Percentiles rank a stretch among this genome's conserved stretches.
Conservation (phyloP, 306 rosid genomes). For the Canavalia ensiformis region DNA sequence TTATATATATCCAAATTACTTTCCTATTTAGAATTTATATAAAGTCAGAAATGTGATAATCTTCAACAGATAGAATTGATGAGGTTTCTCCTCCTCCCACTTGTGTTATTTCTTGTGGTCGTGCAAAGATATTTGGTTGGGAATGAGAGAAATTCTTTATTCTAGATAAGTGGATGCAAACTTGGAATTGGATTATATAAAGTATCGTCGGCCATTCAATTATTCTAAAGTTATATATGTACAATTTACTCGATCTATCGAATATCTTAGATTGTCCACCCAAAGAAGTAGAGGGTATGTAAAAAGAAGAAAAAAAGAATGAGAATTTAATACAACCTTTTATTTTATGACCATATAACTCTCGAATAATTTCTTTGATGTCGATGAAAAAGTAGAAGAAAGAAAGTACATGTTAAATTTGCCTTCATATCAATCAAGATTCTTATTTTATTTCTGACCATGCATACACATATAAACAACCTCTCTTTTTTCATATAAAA, state of each 20-base stretch:
- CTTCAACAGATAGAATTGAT: background rate
- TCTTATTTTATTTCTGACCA: background rate
- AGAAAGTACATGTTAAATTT: background rate
- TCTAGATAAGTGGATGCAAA: constrained; percentile 1
- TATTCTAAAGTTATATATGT: background rate
- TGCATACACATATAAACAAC: too few relatives aligned
- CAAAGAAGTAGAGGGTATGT: background rate
- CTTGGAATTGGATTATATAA: background rate
- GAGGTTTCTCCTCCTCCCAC: background rate
- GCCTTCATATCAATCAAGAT: background rate
- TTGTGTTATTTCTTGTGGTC: background rate
- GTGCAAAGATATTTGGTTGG: background rate
- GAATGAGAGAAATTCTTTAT: background rate
- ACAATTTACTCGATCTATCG: background rate
- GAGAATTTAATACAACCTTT: constrained; percentile 2
- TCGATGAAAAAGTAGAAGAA: background rate
- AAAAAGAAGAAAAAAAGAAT: background rate
- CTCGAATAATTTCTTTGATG: background rate
- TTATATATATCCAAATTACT: background rate
- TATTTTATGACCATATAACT: background rate
- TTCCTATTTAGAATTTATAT: background rate
- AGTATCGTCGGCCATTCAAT: background rate
- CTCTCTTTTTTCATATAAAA: too few relatives aligned
- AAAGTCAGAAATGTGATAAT: background rate
- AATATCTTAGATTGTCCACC: background rate